Base-by-base conservation (phyloP, 805 yeast species). In the Hanseniaspora osmophila region DNA sequence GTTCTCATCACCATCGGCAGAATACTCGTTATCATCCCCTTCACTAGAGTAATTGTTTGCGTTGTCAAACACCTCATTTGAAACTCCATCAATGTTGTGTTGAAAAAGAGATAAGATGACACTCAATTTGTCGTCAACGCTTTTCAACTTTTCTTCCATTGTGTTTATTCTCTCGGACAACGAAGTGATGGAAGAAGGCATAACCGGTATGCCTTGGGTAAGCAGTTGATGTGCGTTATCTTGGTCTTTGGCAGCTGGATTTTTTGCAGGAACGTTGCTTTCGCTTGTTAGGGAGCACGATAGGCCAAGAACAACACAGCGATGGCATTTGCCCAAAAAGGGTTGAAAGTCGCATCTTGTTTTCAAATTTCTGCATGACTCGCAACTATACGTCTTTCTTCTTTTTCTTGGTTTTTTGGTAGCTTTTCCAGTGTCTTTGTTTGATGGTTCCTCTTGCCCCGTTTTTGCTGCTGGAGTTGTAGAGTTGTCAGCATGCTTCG, bases 291-390 rank as follows among this genome's bases (percentile, higher is more conserved):
- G 52, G 0, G 78, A 72, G 49, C 83, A 77, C 0, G 63, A 66
- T 9, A 74, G 52, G 39, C 69, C 57, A 37, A 76, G 52, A 29
- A 74, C 65, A 39, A 59, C 61, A 50, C 83, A 77, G 29, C 80
- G 62, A 46, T 72, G 73, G 51, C 82, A 77, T 49, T 68, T 67
- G 4, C 65, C 67, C 11, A 56, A 54, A 2, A 60, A 52, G 0
- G 67, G 65, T 38, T 71, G 73, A 50, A 66, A 69, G 47, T 72
- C 78, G 55, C 83, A 77, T 47, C 79, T 65, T 1, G 81, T 76
- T 54, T 77, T 77, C 48, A 74, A 64, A 53, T 67, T 71, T 12
- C 80, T 62, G 50, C 83, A 77, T 13, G 67, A 62, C 12, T 62
- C 63, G 55, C 83, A 77, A 56, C 66, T 73, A 33, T 63, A 66